Conservation (phyloP, 805 yeast genomes). For the Sporopachydermia lactativora region DNA sequence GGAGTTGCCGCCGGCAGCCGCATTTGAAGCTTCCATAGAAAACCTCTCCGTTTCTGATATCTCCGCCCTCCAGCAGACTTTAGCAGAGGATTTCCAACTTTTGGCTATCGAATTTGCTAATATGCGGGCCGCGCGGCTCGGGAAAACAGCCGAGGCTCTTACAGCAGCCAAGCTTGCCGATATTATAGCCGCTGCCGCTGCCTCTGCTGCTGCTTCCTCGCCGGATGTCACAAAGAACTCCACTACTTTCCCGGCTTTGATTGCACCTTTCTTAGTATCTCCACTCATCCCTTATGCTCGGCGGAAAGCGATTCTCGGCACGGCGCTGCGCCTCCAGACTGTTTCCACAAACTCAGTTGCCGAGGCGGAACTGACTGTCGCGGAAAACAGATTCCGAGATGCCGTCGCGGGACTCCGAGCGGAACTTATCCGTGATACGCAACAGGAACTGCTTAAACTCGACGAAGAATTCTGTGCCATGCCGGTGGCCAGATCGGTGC, state of each 20-base stretch:
- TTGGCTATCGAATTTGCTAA: slow-evolving; percentile 1
- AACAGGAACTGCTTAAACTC: slow-evolving; percentile 12
- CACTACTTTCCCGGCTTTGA: too few relatives aligned
- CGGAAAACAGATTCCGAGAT: slow-evolving; percentile 18
- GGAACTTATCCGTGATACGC: slow-evolving; percentile 10
- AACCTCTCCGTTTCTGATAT: neutral
- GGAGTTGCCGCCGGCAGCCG: too few relatives aligned
- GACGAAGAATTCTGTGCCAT: too few relatives aligned
- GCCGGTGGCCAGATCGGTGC: too few relatives aligned
- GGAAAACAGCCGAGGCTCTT: neutral
- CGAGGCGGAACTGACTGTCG: slow-evolving; percentile 12
- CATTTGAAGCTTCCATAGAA: too few relatives aligned
- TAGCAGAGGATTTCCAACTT: neutral
- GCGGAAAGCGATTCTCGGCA: slow-evolving; percentile 7
- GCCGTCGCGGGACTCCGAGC: slow-evolving; percentile 14
- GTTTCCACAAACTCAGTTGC: slow-evolving; percentile 10
- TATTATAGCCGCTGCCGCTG: neutral
- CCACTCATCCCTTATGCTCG: slow-evolving; percentile 6
- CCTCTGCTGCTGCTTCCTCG: too few relatives aligned
- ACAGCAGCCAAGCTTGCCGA: neutral
- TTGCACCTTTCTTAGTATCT: neutral
- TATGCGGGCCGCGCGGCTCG: neutral
- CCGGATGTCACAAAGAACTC: too few relatives aligned
- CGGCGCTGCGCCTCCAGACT: slow-evolving; percentile 11
- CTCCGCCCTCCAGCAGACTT: neutral